Evolutionary conservation across 148 eudicot species (phyloP).

Genomic region (Vaccinium vitisidaea): DNA sequence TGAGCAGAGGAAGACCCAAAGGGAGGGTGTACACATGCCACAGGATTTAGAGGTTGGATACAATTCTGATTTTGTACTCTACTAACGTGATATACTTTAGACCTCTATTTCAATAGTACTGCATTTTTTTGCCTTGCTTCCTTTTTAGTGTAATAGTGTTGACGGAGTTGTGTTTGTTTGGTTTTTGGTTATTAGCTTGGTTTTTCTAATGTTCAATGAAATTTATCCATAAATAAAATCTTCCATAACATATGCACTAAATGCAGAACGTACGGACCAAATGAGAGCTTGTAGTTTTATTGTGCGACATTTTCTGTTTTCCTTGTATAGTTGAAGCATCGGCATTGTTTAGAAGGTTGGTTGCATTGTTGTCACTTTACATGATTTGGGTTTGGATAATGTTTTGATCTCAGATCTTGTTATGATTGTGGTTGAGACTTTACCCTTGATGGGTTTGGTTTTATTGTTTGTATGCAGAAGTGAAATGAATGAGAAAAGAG

Average conservation of each 20-base stretch:
- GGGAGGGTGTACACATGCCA: constrained; percentile 21
- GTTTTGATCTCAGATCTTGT: neutral
- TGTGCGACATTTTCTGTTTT: neutral
- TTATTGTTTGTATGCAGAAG: neutral
- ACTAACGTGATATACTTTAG: constrained; percentile 36
- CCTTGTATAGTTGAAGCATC: neutral
- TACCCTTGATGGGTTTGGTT: neutral
- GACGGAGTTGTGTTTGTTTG: neutral
- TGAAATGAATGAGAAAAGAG: neutral
- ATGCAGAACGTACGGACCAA: neutral
- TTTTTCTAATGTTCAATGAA: constrained; percentile 4
- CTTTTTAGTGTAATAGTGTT: too few relatives aligned
- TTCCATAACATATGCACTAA: constrained; percentile 1
- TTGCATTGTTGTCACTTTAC: neutral
- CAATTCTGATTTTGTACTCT: constrained; percentile 56
- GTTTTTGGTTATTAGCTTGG: neutral
- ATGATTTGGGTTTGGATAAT: neutral
- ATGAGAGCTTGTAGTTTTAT: neutral
- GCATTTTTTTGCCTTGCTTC: too few relatives aligned
- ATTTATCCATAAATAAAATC: neutral
- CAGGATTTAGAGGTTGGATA: constrained; percentile 49
- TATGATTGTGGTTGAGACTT: neutral
- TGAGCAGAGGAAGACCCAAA: constrained; percentile 53
- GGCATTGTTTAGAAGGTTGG: neutral
- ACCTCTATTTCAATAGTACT: constrained; percentile 4